Conservation (phyloP, 306 rosid species). For the Cicer pinnatifidum region DNA sequence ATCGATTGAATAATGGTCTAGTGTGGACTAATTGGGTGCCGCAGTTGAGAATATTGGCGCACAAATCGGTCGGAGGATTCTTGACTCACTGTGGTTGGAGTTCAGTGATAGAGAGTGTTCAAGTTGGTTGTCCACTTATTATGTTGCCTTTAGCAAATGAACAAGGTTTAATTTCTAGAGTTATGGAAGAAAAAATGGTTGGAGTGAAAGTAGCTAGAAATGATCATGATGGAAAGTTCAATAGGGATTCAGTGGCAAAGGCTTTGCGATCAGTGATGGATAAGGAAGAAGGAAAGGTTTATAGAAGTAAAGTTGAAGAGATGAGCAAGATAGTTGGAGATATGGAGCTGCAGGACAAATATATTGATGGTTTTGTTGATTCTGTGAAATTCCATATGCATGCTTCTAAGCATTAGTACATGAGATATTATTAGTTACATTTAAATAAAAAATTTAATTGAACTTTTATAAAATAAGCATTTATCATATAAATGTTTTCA, state of each 20-base stretch:
- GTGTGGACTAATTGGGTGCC: conserved; percentile 45
- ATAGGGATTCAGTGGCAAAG: conserved; percentile 13
- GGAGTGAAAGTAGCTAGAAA: conserved; percentile 48
- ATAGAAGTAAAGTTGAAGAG: not conserved
- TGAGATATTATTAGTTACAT: not conserved
- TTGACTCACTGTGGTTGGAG: conserved; percentile 51
- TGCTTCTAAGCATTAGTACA: not conserved
- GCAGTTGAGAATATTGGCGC: conserved; percentile 40
- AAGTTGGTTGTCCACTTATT: conserved; percentile 29
- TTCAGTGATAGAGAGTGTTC: conserved; percentile 9
- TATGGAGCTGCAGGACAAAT: not conserved
- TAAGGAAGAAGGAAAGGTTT: conserved; percentile 43
- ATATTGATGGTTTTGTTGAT: not conserved
- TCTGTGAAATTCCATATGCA: not conserved
- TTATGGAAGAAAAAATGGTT: conserved; percentile 42
- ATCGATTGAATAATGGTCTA: conserved; percentile 9
- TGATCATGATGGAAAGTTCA: conserved; percentile 46
- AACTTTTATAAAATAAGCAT: no score
- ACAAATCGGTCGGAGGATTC: conserved; percentile 44
- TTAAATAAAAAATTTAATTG: no score
- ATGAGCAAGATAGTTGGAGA: conserved; percentile 21
- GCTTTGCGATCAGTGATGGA: conserved; percentile 43
- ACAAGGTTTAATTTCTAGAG: conserved; percentile 34
- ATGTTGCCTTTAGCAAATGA: conserved; percentile 41
- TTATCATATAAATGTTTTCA: not conserved